phyloP scores from a whole-genome alignment of 306 rosid species.

The Trichosanthes cucumerina region DNA sequence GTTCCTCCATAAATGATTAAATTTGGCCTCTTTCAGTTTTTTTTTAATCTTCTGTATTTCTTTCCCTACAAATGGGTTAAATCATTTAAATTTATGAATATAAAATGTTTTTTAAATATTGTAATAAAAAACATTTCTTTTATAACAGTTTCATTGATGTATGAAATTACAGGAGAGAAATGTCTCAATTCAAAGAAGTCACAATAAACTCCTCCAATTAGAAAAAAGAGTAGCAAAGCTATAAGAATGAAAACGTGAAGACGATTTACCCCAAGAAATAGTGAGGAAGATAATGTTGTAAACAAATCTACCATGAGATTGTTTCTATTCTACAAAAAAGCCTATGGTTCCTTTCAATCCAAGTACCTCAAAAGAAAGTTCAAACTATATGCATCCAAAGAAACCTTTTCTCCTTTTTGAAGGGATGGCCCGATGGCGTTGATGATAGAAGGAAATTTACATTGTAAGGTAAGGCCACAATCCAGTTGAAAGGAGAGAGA shows the following conservation, averaged over 20 bases:
- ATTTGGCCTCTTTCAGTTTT: background rate
- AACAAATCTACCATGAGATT: background rate
- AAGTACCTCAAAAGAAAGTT: background rate
- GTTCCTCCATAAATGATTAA: background rate
- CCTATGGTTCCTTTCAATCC: background rate
- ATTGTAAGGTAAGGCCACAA: too few relatives aligned
- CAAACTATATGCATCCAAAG: background rate
- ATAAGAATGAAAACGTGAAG: background rate
- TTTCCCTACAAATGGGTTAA: background rate
- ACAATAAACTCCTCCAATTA: background rate
- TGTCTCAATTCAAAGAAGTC: background rate
- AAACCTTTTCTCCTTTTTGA: background rate
- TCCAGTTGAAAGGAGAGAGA: too few relatives aligned
- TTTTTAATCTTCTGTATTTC: background rate
- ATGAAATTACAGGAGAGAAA: background rate
- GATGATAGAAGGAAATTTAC: background rate
- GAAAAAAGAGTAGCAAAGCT: background rate
- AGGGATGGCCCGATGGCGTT: background rate
- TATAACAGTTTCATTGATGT: background rate
- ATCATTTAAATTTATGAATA: background rate
- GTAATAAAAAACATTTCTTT: background rate
- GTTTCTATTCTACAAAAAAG: background rate
- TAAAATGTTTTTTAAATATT: background rate
- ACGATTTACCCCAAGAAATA: too few relatives aligned
- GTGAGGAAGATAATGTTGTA: background rate